phyloP scores from a whole-genome alignment of 768 basidiomycete genomes.

The Phylloporus sp. region DNA sequence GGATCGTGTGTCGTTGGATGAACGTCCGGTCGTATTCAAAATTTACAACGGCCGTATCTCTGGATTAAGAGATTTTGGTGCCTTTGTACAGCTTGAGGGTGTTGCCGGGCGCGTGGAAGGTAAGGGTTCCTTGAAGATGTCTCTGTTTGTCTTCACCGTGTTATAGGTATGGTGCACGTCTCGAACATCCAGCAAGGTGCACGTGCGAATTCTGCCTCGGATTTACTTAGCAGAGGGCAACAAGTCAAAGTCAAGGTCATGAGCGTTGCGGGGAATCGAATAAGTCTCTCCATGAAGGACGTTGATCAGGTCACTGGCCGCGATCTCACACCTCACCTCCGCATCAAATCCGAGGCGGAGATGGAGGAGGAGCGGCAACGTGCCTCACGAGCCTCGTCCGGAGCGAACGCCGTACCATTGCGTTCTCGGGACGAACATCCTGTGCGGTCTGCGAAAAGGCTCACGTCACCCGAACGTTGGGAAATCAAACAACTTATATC shows the following conservation, averaged over 20 bases:
- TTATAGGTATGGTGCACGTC: conserved; percentile 92
- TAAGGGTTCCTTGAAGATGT: conserved; percentile 35
- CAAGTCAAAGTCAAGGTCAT: conserved; percentile 94
- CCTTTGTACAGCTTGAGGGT: conserved; percentile 89
- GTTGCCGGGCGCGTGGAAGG: conserved; percentile 85
- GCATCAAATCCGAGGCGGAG: conserved; percentile 92
- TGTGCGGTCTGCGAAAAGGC: conserved; percentile 77
- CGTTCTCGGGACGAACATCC: conserved; percentile 47
- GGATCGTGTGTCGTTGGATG: conserved; percentile 51
- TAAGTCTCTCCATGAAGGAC: conserved; percentile 96
- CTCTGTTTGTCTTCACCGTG: conserved; percentile 3
- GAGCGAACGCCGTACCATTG: conserved; percentile 85
- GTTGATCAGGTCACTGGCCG: conserved; percentile 88
- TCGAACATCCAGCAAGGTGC: conserved; percentile 85
- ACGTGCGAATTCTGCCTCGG: conserved; percentile 82
- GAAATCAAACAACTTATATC: conserved; percentile 99
- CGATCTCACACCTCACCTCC: conserved; percentile 91
- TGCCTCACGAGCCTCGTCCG: conserved; percentile 64
- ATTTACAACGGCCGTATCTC: conserved; percentile 88
- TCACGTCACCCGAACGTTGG: conserved; percentile 97
- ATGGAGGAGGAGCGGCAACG: conserved; percentile 73
- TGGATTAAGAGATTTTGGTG: conserved; percentile 91
- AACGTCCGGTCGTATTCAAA: conserved; percentile 87
- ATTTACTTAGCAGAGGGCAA: conserved; percentile 82
- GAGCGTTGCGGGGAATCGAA: conserved; percentile 77